Conservation (phyloP, 179 eudicot genomes). For the Beta corolliflora region DNA sequence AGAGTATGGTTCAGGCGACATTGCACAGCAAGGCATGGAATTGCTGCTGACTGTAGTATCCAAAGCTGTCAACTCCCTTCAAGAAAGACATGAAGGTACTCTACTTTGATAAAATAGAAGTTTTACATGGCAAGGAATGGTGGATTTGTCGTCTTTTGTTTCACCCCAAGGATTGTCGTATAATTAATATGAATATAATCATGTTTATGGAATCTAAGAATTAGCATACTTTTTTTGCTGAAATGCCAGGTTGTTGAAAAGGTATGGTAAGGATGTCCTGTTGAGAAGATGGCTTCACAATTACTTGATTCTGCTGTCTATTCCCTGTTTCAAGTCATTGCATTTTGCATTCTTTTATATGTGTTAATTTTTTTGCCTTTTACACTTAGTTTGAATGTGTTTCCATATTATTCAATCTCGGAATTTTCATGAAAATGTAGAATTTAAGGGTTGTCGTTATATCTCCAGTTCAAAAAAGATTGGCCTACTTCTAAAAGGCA, state of each 20-base stretch:
- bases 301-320: too few species aligned
- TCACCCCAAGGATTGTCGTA: background rate
- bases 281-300: background rate
- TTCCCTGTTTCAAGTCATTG: too few species aligned
- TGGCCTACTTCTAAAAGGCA: background rate
- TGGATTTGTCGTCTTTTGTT: background rate
- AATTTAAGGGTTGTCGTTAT: background rate
- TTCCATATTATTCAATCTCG: background rate
- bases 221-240: background rate
- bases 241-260: background rate
- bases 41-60: constrained; percentile 57
- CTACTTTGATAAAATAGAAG: constrained; percentile 2
- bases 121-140: background rate
- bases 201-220: too few species aligned
- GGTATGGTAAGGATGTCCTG: background rate
- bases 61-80: constrained; percentile 55
- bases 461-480: background rate
- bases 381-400: background rate
- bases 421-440: background rate
- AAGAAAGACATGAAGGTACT: constrained; percentile 59
- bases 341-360: too few species aligned
- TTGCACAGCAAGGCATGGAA: constrained; percentile 65
- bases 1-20: constrained; percentile 64
- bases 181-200: background rate
- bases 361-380: too few species aligned